These are phyloP conservation scores for Yarrowia sp. DNA, from an alignment of 805 yeast species.

Conservation along the genomic window DNA sequence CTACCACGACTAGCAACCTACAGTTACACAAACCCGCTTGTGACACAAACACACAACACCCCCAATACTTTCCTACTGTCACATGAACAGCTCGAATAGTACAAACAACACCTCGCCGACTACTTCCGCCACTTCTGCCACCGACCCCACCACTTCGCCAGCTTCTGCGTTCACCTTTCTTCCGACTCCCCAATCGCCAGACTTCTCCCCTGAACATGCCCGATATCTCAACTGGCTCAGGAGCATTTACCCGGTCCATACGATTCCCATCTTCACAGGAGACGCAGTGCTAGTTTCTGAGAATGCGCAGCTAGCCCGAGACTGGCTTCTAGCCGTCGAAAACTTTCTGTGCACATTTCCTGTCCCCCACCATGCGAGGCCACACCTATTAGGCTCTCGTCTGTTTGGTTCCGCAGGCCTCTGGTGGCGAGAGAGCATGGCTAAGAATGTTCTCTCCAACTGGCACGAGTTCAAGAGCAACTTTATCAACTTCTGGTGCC, in stretches of 20 bases:
- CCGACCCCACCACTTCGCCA: neutral
- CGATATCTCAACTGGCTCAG: conserved; percentile 28
- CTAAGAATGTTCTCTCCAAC: conserved; percentile 1
- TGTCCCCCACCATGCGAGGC: conserved; percentile 6
- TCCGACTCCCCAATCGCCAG: conserved; percentile 16
- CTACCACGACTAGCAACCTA: conserved; percentile 6
- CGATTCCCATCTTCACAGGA: conserved; percentile 19
- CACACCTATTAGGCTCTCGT: conserved; percentile 1
- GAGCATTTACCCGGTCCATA: conserved; percentile 26
- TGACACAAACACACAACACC: neutral
- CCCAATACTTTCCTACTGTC: neutral
- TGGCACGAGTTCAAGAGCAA: conserved; percentile 17
- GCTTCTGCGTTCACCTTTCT: conserved; percentile 2
- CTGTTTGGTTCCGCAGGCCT: conserved; percentile 3
- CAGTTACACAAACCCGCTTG: neutral
- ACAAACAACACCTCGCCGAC: conserved; percentile 4
- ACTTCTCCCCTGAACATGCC: conserved; percentile 17
- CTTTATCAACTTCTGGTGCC: conserved; percentile 7
- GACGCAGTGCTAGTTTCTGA: conserved; percentile 4
- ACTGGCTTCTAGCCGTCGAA: conserved; percentile 17
- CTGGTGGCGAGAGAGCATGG: conserved; percentile 22
- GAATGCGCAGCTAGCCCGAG: neutral
- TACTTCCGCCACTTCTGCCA: conserved; percentile 1
- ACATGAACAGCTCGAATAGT: conserved; percentile 14
- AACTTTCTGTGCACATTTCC: conserved; percentile 28